These are phyloP conservation scores for Vaccinium corymbosum DNA, from an alignment of 148 eudicot species.

Conservation along the genomic window DNA sequence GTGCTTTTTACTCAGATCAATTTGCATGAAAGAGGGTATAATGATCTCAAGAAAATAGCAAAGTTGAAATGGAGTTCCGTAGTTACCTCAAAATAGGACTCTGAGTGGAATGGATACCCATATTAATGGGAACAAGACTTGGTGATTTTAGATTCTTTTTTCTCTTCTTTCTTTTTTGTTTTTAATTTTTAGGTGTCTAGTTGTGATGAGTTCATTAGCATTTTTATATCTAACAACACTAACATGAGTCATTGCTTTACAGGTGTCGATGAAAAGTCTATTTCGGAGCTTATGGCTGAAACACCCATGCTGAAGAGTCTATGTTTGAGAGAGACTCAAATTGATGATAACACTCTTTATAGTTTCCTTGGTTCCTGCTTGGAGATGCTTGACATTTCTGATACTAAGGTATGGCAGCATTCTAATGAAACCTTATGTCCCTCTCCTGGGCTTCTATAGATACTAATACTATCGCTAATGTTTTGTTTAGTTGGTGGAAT, in stretches of 20 bases:
- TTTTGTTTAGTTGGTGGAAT: conserved; percentile 1
- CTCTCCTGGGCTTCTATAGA: not conserved
- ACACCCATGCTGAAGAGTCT: conserved; percentile 57
- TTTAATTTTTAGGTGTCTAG: not conserved
- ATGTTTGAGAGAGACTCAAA: conserved; percentile 62
- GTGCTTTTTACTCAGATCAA: not conserved
- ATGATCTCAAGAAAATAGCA: not conserved
- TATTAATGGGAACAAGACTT: not conserved
- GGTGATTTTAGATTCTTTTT: not conserved
- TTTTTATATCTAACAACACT: not conserved
- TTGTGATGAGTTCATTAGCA: not conserved
- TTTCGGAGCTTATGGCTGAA: conserved; percentile 54
- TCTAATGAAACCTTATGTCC: conserved; percentile 2
- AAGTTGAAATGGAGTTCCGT: not conserved
- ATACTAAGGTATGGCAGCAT: conserved; percentile 58
- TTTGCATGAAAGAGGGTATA: not conserved
- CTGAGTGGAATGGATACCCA: not conserved
- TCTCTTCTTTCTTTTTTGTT: not conserved
- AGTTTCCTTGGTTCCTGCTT: conserved; percentile 55
- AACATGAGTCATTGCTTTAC: conserved; percentile 9
- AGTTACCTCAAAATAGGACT: not conserved
- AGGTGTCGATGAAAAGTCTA: conserved; percentile 56
- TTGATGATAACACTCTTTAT: conserved; percentile 45
- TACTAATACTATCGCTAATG: not conserved
- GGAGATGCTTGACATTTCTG: conserved; percentile 83